Conservation (phyloP, 1,139 yeast genomes). For the Debaryomyces sp. region DNA sequence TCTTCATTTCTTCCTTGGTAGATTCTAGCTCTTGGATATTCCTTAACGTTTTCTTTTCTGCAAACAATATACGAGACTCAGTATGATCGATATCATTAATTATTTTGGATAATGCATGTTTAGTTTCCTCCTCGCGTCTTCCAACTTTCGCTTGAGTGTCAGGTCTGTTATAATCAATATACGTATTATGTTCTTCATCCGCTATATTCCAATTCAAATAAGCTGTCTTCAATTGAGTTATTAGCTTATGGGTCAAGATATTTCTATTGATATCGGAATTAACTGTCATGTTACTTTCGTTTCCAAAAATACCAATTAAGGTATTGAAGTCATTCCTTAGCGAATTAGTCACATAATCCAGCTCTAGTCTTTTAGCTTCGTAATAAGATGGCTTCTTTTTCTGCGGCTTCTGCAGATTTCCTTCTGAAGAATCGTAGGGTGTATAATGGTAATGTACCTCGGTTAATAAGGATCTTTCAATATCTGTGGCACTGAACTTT, state of each 20-base stretch:
- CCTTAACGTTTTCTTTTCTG: slow-evolving; percentile 41
- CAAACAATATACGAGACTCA: slow-evolving; percentile 42
- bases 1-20: slow-evolving; percentile 21
- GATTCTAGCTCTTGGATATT: slow-evolving; percentile 35
- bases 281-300: slow-evolving; percentile 15
- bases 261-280: slow-evolving; percentile 21
- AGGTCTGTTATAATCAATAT: slow-evolving; percentile 25
- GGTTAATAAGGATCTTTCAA: slow-evolving; percentile 74
- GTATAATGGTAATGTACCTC: slow-evolving; percentile 72
- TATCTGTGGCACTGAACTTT: slow-evolving; percentile 67
- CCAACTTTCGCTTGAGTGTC: slow-evolving; percentile 29
- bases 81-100: slow-evolving; percentile 42
- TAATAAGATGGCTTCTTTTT: slow-evolving; percentile 51
- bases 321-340: slow-evolving; percentile 58
- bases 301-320: slow-evolving; percentile 53
- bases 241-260: slow-evolving; percentile 40
- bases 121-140: slow-evolving; percentile 36
- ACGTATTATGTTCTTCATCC: slow-evolving; percentile 30
- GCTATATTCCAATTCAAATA: slow-evolving; percentile 28
- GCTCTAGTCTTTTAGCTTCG: slow-evolving; percentile 64
- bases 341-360: slow-evolving; percentile 70
- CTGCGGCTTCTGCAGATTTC: slow-evolving; percentile 13
- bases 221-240: slow-evolving; percentile 39
- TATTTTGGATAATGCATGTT: slow-evolving; percentile 28
- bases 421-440: slow-evolving; percentile 51